phyloP scores from a whole-genome alignment of 768 basidiomycete species.

The Cystobasidium onofrii region DNA sequence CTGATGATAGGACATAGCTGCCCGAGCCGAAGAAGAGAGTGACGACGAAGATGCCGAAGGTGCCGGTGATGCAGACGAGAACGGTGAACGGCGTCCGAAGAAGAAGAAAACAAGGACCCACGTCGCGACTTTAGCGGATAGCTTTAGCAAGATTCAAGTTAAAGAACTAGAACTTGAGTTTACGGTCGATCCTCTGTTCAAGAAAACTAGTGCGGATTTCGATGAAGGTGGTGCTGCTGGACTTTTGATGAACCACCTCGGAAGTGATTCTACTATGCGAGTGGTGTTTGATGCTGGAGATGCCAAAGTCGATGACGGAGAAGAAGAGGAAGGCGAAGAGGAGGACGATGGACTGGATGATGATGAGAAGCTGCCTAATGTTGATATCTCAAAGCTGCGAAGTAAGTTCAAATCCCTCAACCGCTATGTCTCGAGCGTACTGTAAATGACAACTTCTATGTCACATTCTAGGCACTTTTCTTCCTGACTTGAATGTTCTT shows the following conservation, averaged over 20 bases:
- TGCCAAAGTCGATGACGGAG: slow-evolving; percentile 56
- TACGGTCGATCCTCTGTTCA: slow-evolving; percentile 90
- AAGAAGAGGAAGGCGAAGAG: slow-evolving; percentile 60
- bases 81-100: slow-evolving; percentile 27
- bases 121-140: slow-evolving; percentile 78
- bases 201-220: slow-evolving; percentile 95
- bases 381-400: slow-evolving; percentile 40
- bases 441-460: neutral
- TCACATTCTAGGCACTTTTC: slow-evolving; percentile 55
- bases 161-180: slow-evolving; percentile 96
- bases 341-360: slow-evolving; percentile 66
- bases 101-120: slow-evolving; percentile 24
- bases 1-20: too few species aligned
- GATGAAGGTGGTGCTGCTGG: slow-evolving; percentile 97
- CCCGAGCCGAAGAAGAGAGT: slow-evolving; percentile 45
- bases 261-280: slow-evolving; percentile 69
- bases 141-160: slow-evolving; percentile 65
- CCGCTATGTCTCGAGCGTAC: neutral
- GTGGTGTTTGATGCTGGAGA: slow-evolving; percentile 96
- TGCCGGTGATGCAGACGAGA: slow-evolving; percentile 53
- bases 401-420: slow-evolving; percentile 38
- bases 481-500: slow-evolving; percentile 61
- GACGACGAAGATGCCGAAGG: slow-evolving; percentile 58
- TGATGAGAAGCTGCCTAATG: slow-evolving; percentile 46
- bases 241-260: slow-evolving; percentile 91